Base-by-base conservation (phyloP, 2,329 filamentous ascomycete genomes). In the Aspergillus pseudoglaucus region DNA sequence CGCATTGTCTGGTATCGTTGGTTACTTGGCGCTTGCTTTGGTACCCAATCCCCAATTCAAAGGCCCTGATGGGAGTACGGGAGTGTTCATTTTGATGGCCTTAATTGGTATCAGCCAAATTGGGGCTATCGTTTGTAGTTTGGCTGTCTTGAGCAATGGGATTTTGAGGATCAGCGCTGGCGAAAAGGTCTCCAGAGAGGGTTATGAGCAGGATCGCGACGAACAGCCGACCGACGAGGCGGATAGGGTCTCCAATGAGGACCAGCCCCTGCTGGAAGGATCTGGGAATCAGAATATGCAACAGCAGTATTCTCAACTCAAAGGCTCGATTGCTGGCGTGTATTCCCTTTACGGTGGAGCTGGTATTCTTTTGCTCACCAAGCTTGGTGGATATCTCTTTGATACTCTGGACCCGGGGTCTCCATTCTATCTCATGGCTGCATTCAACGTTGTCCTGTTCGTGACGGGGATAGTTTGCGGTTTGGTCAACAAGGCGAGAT, bases 341-440 rank as follows among this genome's bases (percentile, higher is more conserved):
- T 98, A 98, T 68, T 94, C 88, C 46, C 81, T 95, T 53, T 90
- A 86, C 47, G 93, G 93, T 9, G 93, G 91, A 12, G 86, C 83
- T 1, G 93, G 90, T 0, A 98, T 98, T 45, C 68, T 98, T 47
- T 69, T 97, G 4, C 77, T 98, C 14, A 97, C 93, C 0, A 98
- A 98, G 70, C 67, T 93, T 3, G 93, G 93, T 10, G 93, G 93
- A 0, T 81, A 82, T 33, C 69, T 96, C 42, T 98, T 97, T 61
- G 93, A 98, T 66, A 76, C 69, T 17, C 73, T 83, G 46, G 84
- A 84, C 1, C 77, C 78, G 2, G 87, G 87, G 0, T 87, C 88
- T 9, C 93, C 93, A 0, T 97, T 98, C 65, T 95, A 90, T 64
- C 85, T 97, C 77, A 91, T 98, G 84, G 90, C 90, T 0, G 74